A percentile compares a stretch with the other conserved stretches of the same genome.
Evolutionary conservation across 768 basidiomycete species (phyloP).

Genomic region (Naganishia vishniacii): DNA sequence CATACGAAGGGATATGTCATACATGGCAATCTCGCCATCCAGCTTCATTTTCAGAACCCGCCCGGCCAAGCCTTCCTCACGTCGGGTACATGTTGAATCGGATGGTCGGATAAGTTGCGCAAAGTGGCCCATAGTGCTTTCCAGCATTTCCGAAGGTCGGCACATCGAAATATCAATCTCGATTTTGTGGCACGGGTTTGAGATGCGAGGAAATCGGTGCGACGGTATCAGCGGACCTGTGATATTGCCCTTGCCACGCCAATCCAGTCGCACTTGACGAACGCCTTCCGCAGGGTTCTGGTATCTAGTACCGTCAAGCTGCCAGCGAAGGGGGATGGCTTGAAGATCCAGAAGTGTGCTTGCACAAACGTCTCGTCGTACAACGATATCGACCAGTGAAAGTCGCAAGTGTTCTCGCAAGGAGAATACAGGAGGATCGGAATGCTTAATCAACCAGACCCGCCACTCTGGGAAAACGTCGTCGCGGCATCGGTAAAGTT

Average conservation of each 20-base stretch:
- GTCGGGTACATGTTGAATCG: not conserved
- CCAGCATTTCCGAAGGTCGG: not conserved
- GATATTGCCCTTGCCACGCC: not conserved
- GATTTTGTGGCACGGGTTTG: not conserved
- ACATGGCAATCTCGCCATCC: not conserved
- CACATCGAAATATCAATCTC: not conserved
- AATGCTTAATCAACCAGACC: not conserved
- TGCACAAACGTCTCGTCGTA: not conserved
- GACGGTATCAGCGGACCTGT: not conserved
- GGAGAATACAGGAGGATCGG: not conserved
- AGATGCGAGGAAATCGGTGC: not conserved
- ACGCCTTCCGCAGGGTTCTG: not conserved
- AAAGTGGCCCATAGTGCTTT: not conserved
- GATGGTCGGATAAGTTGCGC: not conserved
- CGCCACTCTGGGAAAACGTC: not conserved
- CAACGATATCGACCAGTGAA: not conserved
- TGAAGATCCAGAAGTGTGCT: not conserved
- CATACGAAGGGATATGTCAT: not conserved
- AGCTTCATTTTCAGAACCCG: not conserved
- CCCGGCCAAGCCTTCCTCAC: not conserved
- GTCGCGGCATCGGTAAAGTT: not conserved
- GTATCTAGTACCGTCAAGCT: not conserved
- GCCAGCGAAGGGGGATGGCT: not conserved
- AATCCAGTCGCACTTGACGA: not conserved
- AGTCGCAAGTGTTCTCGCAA: too few species aligned